These are phyloP conservation scores for Lipomyces japonicus DNA, from an alignment of 805 yeast genomes.

Conservation along the genomic window DNA sequence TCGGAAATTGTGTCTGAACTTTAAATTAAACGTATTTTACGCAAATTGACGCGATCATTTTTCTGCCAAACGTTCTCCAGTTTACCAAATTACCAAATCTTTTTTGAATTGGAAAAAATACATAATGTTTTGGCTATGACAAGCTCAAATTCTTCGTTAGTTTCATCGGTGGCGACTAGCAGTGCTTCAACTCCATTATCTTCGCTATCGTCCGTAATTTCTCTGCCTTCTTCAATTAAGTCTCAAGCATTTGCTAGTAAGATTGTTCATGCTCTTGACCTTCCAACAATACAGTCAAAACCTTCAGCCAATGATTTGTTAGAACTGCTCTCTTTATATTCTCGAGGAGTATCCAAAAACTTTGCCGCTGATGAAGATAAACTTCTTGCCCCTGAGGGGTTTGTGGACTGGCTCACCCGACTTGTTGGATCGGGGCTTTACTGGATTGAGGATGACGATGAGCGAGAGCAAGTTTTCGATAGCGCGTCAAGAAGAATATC, in stretches of 20 bases:
- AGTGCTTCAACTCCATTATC: slow-evolving; percentile 5
- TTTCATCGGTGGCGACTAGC: slow-evolving; percentile 2
- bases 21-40: too few species aligned
- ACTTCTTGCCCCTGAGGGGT: slow-evolving; percentile 11
- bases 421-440: slow-evolving; percentile 14
- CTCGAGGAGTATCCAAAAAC: slow-evolving; percentile 3
- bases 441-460: slow-evolving; percentile 30
- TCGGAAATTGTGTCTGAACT: too few species aligned
- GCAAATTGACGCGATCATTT: too few species aligned
- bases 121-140: neutral
- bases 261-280: slow-evolving; percentile 16
- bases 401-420: slow-evolving; percentile 19
- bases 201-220: slow-evolving; percentile 4
- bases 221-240: slow-evolving; percentile 11
- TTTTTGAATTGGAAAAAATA: too few species aligned
- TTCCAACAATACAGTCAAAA: slow-evolving; percentile 8
- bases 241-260: slow-evolving; percentile 13
- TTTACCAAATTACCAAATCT: neutral
- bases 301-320: slow-evolving; percentile 13
- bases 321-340: neutral
- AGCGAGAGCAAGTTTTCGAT: slow-evolving; percentile 44
- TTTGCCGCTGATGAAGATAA: neutral
- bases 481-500: slow-evolving; percentile 64
- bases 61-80: too few species aligned
- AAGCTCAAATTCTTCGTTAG: neutral